A percentile compares a stretch with the other conserved stretches of the same genome.
These are phyloP conservation scores for Lentinula novae-zelandiae DNA, from an alignment of 1,284 basidiomycete genomes.

Conservation along the genomic window DNA sequence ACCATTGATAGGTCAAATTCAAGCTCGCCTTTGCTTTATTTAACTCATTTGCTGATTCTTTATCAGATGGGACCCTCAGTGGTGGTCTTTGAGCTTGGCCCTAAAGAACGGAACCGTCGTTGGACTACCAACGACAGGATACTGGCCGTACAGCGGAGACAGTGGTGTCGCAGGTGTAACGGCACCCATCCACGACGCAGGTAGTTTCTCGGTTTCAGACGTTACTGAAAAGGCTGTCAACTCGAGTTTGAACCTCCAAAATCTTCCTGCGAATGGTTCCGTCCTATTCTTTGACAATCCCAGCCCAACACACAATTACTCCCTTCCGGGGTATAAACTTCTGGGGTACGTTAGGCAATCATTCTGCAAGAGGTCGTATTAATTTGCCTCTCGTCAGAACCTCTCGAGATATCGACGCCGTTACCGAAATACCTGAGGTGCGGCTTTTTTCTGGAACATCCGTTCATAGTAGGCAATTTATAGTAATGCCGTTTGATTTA, in stretches of 20 bases:
- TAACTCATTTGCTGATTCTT: not conserved
- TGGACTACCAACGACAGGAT: conserved; percentile 27
- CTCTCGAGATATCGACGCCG: conserved; percentile 3
- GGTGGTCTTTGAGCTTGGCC: conserved; percentile 26
- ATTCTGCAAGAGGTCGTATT: not conserved
- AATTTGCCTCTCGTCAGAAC: not conserved
- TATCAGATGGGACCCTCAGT: conserved; percentile 26
- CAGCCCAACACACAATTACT: conserved; percentile 27
- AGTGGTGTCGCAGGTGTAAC: conserved; percentile 24
- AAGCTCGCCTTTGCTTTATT: not conserved
- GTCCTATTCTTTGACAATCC: conserved; percentile 28
- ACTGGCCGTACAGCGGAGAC: conserved; percentile 27
- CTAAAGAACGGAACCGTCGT: conserved; percentile 25
- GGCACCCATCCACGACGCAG: conserved; percentile 23
- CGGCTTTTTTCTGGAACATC: not conserved
- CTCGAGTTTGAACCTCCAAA: conserved; percentile 20
- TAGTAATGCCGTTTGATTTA: not conserved
- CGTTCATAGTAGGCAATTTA: not conserved
- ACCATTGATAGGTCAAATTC: conserved; percentile 18
- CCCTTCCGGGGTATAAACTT: conserved; percentile 22
- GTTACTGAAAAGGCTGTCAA: conserved; percentile 15
- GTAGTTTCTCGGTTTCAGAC: conserved; percentile 20
- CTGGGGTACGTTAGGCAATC: conserved; percentile 19
- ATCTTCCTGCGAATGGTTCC: conserved; percentile 15
- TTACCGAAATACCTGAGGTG: conserved; percentile 9